Conservation (phyloP, 306 rosid genomes). For the Vigna radiata region DNA sequence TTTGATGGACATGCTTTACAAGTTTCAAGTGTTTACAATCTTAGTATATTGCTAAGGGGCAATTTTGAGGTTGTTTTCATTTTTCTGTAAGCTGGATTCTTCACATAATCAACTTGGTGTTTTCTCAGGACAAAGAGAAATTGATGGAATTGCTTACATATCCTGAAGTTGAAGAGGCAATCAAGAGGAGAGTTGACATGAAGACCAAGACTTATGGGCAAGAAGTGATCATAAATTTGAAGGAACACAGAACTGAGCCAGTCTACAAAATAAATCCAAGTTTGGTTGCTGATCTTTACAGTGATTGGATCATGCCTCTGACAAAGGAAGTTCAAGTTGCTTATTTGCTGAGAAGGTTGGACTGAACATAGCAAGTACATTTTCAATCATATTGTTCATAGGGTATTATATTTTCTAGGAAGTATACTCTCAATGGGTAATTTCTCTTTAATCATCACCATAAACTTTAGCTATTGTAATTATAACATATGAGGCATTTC, state of each 20-base stretch:
- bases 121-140: constrained; percentile 72
- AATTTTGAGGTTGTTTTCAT: neutral
- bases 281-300: constrained; percentile 83
- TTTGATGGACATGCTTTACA: constrained; percentile 34
- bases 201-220: constrained; percentile 81
- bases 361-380: constrained; percentile 48
- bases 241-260: constrained; percentile 54
- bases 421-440: constrained; percentile 10
- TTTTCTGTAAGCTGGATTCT: constrained; percentile 33
- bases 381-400: constrained; percentile 31
- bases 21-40: constrained; percentile 13
- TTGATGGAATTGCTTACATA: constrained; percentile 82
- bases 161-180: constrained; percentile 75
- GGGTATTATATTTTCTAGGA: neutral
- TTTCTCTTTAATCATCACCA: constrained; percentile 2
- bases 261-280: constrained; percentile 82
- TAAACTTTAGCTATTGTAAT: constrained; percentile 29
- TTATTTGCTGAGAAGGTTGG: constrained; percentile 83
- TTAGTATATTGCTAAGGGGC: constrained; percentile 1
- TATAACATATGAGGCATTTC: constrained; percentile 3
- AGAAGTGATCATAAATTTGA: constrained; percentile 61
- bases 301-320: constrained; percentile 97
- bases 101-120: constrained; percentile 1
- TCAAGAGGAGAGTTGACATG: constrained; percentile 74
- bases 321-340: constrained; percentile 95